phyloP scores from a whole-genome alignment of 2,329 filamentous ascomycete genomes.

The Fonsecaea multimorphosa region DNA sequence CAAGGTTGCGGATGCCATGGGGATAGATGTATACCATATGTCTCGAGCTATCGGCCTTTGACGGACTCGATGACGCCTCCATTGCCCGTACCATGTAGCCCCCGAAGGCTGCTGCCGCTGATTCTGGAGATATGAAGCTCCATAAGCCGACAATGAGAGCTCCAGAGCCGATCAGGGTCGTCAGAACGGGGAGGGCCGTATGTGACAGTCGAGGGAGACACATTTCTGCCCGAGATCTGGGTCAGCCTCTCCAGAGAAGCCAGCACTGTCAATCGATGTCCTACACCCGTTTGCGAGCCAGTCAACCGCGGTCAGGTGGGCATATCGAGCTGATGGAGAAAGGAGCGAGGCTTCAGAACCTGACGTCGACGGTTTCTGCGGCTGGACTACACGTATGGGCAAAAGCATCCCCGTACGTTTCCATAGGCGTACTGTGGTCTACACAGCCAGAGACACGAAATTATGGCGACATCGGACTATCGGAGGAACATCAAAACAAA shows the following conservation, averaged over 20 bases:
- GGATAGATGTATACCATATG: constrained; percentile 27
- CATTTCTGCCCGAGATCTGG: not conserved
- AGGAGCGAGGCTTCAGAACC: not conserved
- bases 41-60: not conserved
- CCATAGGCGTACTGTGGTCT: not conserved
- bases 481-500: not conserved
- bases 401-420: not conserved
- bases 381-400: not conserved
- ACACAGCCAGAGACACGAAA: not conserved
- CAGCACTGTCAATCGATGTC: not conserved
- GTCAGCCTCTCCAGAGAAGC: not conserved
- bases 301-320: not conserved
- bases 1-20: constrained; percentile 33
- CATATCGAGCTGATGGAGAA: not conserved
- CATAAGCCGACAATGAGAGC: constrained; percentile 29
- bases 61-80: not conserved
- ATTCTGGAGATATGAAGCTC: constrained; percentile 32
- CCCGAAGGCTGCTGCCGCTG: constrained; percentile 29
- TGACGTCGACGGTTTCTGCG: not conserved
- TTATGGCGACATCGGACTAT: constrained; percentile 1
- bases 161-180: constrained; percentile 27
- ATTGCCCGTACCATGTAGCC: constrained; percentile 15
- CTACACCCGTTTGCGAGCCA: not conserved
- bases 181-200: constrained; percentile 20
- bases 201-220: not conserved